These are phyloP conservation scores for Mycena olivaceomarginata DNA, from an alignment of 768 basidiomycete genomes.

Conservation along the genomic window DNA sequence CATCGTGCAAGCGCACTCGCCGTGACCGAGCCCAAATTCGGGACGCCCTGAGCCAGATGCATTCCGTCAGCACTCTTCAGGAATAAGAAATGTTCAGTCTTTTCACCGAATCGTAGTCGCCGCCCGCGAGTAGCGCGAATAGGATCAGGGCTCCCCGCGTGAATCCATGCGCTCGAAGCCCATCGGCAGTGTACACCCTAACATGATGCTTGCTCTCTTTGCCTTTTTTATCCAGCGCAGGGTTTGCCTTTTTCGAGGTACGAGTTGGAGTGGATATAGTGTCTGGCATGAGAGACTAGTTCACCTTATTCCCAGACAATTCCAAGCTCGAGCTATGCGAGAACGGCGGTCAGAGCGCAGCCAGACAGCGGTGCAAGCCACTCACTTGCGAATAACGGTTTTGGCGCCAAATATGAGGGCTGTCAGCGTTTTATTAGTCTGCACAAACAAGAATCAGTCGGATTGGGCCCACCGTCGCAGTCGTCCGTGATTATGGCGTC, in stretches of 20 bases:
- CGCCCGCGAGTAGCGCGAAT: constrained; percentile 81
- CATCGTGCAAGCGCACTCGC: constrained; percentile 79
- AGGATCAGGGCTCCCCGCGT: constrained; percentile 78
- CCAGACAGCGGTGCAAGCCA: background rate
- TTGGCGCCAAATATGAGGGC: constrained; percentile 23
- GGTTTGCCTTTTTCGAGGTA: constrained; percentile 4
- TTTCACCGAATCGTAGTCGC: constrained; percentile 78
- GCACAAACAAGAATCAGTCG: too few species aligned
- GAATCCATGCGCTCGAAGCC: constrained; percentile 76
- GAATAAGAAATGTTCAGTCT: constrained; percentile 1
- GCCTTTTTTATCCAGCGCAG: constrained; percentile 10
- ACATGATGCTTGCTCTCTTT: constrained; percentile 23
- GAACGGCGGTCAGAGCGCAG: too few species aligned
- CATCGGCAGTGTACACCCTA: constrained; percentile 63
- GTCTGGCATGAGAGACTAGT: too few species aligned
- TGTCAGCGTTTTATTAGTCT: background rate
- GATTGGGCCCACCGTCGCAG: constrained; percentile 15
- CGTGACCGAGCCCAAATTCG: constrained; percentile 70
- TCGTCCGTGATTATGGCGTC: constrained; percentile 22
- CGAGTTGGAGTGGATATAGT: too few species aligned
- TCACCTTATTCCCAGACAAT: background rate
- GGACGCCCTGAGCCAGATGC: constrained; percentile 51
- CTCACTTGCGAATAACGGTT: constrained; percentile 27
- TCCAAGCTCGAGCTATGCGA: constrained; percentile 16
- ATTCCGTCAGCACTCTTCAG: background rate